Base-by-base conservation (phyloP, 1,139 yeast genomes). In the Protomyces inouyei region DNA sequence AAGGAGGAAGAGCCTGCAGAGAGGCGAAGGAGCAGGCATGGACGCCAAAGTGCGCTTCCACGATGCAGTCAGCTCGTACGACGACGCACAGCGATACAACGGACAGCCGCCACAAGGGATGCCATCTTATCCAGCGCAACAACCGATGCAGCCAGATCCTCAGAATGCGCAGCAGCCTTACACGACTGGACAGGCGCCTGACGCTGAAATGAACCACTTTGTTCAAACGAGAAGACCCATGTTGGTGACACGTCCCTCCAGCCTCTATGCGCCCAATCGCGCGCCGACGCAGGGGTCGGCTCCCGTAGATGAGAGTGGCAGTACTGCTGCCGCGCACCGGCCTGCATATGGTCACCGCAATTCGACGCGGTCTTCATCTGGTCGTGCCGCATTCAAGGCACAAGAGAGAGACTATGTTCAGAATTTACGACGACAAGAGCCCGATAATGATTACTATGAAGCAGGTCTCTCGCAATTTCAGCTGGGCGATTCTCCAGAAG, bases 391-490 rank as follows among this genome's bases (percentile, higher is more conserved):
- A 65, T 77, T 77, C 66, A 69, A 73, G 66, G 83, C 85, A 1
- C 93, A 88, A 70, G 95, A 88, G 73, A 80, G 82, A 70, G 84
- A 85, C 0, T 88, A 88, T 72, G 75, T 88, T 64, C 82, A 83
- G 66, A 84, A 84, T 71, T 82, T 88, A 70, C 21, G 48, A 16
- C 80, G 83, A 65, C 85, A 85, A 69, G 87, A 84, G 70, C 76
- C 80, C 57, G 82, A 78, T 12, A 89, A 87, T 72, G 95, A 87
- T 70, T 86, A 73, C 60, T 71, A 56, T 37, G 57, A 60, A 28
- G 72, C 61, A 70, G 70, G 23, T 69, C 70, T 57, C 74, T 73
- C 36, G 54, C 56, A 52, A 56, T 65, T 8, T 65, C 71, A 46
- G 38, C 45, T 64, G 28, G 61, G 52, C 52, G 65, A 60, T 38